Evolutionary conservation across 2,329 filamentous ascomycete species (phyloP).

Genomic region (Stagonosporopsis cucurbitacearum): DNA sequence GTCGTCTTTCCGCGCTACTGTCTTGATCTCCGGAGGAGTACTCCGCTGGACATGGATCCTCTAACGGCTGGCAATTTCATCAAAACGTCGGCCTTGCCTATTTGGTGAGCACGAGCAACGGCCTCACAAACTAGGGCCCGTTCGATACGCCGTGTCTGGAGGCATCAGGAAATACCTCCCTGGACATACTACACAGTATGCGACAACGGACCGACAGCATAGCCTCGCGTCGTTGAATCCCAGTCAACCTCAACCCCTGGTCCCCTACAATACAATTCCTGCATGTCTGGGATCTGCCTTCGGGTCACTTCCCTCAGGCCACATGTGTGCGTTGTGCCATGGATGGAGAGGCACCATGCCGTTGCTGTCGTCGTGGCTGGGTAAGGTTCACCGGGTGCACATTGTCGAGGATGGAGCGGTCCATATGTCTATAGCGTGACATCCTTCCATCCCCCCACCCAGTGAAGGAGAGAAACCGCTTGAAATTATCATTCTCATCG

Average conservation of each 20-base stretch:
- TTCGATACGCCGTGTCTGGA: no score
- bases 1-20: neutral
- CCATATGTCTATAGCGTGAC: neutral
- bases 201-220: neutral
- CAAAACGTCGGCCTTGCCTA: neutral
- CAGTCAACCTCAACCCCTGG: conserved; percentile 4
- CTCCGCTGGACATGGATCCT: neutral
- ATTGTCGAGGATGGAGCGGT: neutral
- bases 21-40: neutral
- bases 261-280: no score
- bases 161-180: no score
- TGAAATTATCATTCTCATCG: neutral
- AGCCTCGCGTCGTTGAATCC: neutral
- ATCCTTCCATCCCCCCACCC: no score
- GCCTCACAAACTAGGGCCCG: neutral
- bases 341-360: conserved; percentile 1
- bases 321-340: neutral
- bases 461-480: neutral
- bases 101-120: conserved; percentile 6
- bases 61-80: conserved; percentile 7
- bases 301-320: conserved; percentile 1
- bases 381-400: conserved; percentile 6
- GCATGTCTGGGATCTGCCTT: neutral
- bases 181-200: no score
- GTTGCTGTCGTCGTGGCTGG: neutral